These are phyloP conservation scores for Passalora sequoiae DNA, from an alignment of 2,329 filamentous ascomycete species.

Conservation along the genomic window DNA sequence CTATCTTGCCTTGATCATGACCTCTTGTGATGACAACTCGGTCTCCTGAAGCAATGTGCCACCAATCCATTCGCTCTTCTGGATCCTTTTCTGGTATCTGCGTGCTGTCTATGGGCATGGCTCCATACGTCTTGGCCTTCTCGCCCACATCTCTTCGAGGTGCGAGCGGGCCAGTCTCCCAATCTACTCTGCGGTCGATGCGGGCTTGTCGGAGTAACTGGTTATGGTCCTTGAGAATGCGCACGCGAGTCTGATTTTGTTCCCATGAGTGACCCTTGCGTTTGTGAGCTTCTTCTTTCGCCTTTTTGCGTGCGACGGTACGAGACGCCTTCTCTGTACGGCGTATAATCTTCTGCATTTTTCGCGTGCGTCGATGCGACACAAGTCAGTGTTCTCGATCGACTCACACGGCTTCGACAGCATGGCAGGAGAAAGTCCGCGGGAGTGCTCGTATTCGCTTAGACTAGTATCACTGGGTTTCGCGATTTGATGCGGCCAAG, in stretches of 20 bases:
- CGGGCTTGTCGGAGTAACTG: conserved; percentile 46
- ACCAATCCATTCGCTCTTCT: conserved; percentile 24
- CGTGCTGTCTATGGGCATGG: conserved; percentile 29
- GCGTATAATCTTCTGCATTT: conserved; percentile 18
- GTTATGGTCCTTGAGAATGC: conserved; percentile 24
- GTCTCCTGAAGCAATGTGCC: conserved; percentile 54
- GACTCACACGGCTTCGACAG: too few species aligned
- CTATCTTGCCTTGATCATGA: conserved; percentile 77
- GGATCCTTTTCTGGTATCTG: conserved; percentile 27
- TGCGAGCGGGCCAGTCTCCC: conserved; percentile 69
- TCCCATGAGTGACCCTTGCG: conserved; percentile 29
- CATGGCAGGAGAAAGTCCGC: too few species aligned
- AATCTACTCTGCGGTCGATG: conserved; percentile 64
- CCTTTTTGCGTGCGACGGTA: conserved; percentile 8
- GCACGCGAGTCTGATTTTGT: conserved; percentile 25
- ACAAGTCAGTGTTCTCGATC: too few species aligned
- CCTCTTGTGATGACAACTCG: conserved; percentile 77
- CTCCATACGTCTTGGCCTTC: conserved; percentile 55
- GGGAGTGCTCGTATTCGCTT: conserved; percentile 1
- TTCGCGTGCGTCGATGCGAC: too few species aligned
- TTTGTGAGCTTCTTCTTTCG: conserved; percentile 7
- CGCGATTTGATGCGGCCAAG: too few species aligned
- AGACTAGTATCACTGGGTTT: too few species aligned
- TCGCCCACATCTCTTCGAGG: conserved; percentile 68
- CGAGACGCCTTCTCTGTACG: conserved; percentile 14